Base-by-base conservation (phyloP, 208 protist genomes). In the Leishmania amazonensis region DNA sequence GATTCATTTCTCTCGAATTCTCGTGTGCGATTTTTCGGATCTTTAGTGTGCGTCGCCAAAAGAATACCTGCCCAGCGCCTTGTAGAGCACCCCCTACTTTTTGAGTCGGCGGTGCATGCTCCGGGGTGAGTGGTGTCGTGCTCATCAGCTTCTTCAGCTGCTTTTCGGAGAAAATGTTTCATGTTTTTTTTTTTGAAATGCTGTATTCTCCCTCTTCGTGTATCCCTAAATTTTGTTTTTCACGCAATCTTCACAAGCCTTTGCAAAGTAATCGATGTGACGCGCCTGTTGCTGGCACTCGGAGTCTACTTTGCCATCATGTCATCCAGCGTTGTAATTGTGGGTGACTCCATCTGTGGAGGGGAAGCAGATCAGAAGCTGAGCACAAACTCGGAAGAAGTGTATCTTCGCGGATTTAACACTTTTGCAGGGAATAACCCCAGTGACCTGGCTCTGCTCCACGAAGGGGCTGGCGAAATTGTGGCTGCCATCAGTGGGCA, bases 281-380 rank as follows among this genome's bases (percentile, higher is more conserved):
- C 45, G 45, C 13, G 65, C 31, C 13, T n/a, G 53, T 51, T 73
- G 8, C 24, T 19, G 42, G 28, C 2, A 38, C 24, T 28, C 2
- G 0, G 5, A 73, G 42, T 1, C 21, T 53, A 2, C 1, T n/a
- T 31, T 13, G 24, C 11, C 21, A n/a, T 13, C 38, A 87, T 87
- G 84, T 84, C 80, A 1, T 67, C 79, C 3, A 76, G 49, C 17
- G 79, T 95, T 7, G 90, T 92, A 24, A 89, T 95, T 82, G 90
- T 95, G 35, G 94, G 94, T 42, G 94, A 97, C 75, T 90, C 92
- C 42, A 94, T 97, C 72, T 95, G 91, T 68, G 94, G 94, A n/a
- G 92, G 86, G 4, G 75, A 80, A 8, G 70, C 38, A 28, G 71
- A 42, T 64, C 78, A 86, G 8, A 93, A 92, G 57, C 35, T 94